phyloP scores from a whole-genome alignment of 306 rosid genomes.

The Psophocarpus tetragonolobus region DNA sequence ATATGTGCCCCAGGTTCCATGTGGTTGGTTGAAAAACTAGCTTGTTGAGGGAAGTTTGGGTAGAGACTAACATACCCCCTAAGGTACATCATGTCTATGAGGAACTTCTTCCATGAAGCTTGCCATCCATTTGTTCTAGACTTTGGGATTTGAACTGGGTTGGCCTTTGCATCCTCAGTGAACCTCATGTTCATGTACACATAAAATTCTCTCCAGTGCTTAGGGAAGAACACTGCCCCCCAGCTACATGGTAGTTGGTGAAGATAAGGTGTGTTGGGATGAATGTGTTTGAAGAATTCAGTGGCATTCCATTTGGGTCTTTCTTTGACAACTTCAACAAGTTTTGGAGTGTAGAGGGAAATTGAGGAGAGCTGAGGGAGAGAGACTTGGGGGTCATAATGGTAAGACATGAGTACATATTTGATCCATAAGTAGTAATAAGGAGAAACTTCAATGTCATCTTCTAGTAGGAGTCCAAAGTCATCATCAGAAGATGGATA shows the following conservation, averaged over 20 bases:
- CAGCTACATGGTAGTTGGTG: conserved; percentile 96
- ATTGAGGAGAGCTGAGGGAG: conserved; percentile 85
- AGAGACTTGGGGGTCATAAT: conserved; percentile 87
- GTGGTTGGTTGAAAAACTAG: conserved; percentile 94
- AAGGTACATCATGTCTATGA: conserved; percentile 96
- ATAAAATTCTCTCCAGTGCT: conserved; percentile 96
- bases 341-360: conserved; percentile 90
- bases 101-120: conserved; percentile 98
- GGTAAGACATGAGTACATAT: conserved; percentile 84
- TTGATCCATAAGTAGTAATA: conserved; percentile 94
- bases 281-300: conserved; percentile 66
- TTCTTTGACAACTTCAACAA: conserved; percentile 93
- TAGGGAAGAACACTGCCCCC: conserved; percentile 99
- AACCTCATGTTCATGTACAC: conserved; percentile 93
- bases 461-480: conserved; percentile 87
- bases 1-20: conserved; percentile 99
- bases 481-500: conserved; percentile 88
- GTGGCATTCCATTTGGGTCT: conserved; percentile 95
- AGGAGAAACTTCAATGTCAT: conserved; percentile 93
- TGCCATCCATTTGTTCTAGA: conserved; percentile 99
- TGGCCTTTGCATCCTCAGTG: conserved; percentile 77
- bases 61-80: conserved; percentile 93
- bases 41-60: conserved; percentile 89
- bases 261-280: conserved; percentile 90
- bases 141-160: conserved; percentile 92